These are phyloP conservation scores for Sanghuangporus sanghuang DNA, from an alignment of 1,284 basidiomycete species.

Conservation along the genomic window DNA sequence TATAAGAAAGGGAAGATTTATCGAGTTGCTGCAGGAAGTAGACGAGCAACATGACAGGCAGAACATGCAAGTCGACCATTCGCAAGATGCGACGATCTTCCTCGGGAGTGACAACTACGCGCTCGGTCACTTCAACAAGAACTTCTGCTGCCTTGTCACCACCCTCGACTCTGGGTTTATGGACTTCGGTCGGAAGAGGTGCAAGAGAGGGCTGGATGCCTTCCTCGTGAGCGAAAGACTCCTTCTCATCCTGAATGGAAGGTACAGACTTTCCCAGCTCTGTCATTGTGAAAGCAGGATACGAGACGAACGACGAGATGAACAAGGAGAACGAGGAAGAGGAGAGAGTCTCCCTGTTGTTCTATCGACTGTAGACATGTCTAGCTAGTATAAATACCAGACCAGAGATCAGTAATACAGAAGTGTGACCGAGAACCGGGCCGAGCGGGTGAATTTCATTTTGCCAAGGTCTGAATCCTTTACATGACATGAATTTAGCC, in stretches of 20 bases:
- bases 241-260: background rate
- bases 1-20: conserved; percentile 23
- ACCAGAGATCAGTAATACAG: background rate
- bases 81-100: conserved; percentile 4
- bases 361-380: background rate
- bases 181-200: background rate
- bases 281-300: background rate
- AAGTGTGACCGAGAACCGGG: background rate
- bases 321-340: background rate
- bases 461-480: background rate
- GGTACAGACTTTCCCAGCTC: background rate
- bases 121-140: background rate
- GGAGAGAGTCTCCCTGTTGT: background rate
- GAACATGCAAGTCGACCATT: conserved; percentile 12
- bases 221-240: background rate
- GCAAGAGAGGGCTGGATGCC: background rate
- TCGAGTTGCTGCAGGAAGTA: conserved; percentile 15
- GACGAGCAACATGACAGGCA: conserved; percentile 16
- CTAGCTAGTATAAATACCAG: background rate
- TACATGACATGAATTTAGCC: background rate
- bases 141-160: background rate
- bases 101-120: background rate
- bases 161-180: background rate
- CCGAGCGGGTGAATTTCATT: background rate
- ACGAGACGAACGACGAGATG: background rate